Percentiles rank a stretch among this genome's conserved stretches.
These are phyloP conservation scores for Plasmodium vinckei DNA, from an alignment of 169 alveolate species.

Conservation along the genomic window DNA sequence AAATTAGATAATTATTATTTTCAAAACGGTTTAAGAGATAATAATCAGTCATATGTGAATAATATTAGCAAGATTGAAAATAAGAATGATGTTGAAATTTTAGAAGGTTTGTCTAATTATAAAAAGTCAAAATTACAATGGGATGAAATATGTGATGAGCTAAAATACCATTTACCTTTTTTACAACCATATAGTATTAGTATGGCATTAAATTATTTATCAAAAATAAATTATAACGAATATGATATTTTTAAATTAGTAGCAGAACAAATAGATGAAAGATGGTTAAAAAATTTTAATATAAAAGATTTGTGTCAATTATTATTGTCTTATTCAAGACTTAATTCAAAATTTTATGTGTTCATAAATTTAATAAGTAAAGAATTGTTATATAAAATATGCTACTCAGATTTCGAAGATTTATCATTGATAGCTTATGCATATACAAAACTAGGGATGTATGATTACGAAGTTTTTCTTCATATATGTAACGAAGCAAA, in stretches of 20 bases:
- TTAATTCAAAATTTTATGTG: slow-evolving; percentile 36
- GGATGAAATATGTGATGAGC: slow-evolving; percentile 55
- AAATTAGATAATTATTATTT: background rate
- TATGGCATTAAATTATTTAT: slow-evolving; percentile 52
- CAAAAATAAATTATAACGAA: slow-evolving; percentile 75
- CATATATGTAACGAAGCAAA: slow-evolving; percentile 72
- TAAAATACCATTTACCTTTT: slow-evolving; percentile 69
- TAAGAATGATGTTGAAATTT: background rate
- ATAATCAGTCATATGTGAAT: background rate
- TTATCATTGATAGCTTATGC: slow-evolving; percentile 63
- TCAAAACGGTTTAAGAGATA: background rate
- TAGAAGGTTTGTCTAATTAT: background rate
- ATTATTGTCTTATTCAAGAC: slow-evolving; percentile 68
- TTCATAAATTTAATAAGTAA: slow-evolving; percentile 73
- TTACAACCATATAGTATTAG: slow-evolving; percentile 73
- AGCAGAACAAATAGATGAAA: slow-evolving; percentile 67
- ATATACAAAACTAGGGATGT: slow-evolving; percentile 70
- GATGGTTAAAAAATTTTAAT: slow-evolving; percentile 76
- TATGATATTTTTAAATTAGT: slow-evolving; percentile 60
- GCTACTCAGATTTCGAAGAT: slow-evolving; percentile 53
- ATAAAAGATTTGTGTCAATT: slow-evolving; percentile 66
- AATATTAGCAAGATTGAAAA: background rate
- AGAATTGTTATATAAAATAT: slow-evolving; percentile 73
- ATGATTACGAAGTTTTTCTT: slow-evolving; percentile 75
- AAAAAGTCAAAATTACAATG: slow-evolving; percentile 4